These are phyloP conservation scores for Saitozyma podzolica DNA, from an alignment of 768 basidiomycete genomes.

Conservation along the genomic window DNA sequence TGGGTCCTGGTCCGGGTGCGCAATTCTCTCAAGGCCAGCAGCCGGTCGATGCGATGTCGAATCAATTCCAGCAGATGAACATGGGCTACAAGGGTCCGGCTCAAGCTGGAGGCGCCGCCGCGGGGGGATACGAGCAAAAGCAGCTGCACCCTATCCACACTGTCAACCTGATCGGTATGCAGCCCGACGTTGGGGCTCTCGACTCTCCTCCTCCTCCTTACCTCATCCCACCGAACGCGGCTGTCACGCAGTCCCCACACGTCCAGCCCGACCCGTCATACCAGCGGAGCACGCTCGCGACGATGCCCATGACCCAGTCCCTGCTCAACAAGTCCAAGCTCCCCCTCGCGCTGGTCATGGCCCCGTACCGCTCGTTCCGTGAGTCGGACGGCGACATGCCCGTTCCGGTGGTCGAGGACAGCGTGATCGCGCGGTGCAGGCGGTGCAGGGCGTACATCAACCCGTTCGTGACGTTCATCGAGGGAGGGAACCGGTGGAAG, in stretches of 20 bases:
- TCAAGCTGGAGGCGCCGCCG: slow-evolving; percentile 3
- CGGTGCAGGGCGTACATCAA: slow-evolving; percentile 97
- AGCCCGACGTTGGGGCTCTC: slow-evolving; percentile 86
- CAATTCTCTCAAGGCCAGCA: slow-evolving; percentile 9
- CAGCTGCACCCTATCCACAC: slow-evolving; percentile 70
- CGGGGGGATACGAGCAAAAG: slow-evolving; percentile 24
- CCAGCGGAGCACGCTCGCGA: slow-evolving; percentile 85
- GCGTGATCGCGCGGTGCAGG: slow-evolving; percentile 91
- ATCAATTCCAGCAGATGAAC: slow-evolving; percentile 88
- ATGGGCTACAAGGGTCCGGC: slow-evolving; percentile 59
- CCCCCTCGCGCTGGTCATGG: slow-evolving; percentile 82
- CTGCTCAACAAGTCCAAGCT: slow-evolving; percentile 85
- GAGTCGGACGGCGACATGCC: slow-evolving; percentile 64
- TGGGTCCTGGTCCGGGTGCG: slow-evolving; percentile 17
- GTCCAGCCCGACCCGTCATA: slow-evolving; percentile 89
- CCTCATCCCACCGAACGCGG: slow-evolving; percentile 73
- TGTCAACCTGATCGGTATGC: slow-evolving; percentile 86
- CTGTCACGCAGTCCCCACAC: slow-evolving; percentile 55
- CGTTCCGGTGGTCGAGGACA: slow-evolving; percentile 88
- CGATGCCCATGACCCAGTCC: slow-evolving; percentile 86
- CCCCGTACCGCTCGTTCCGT: slow-evolving; percentile 83
- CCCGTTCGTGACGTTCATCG: slow-evolving; percentile 95
- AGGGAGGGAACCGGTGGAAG: slow-evolving; percentile 98
- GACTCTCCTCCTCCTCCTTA: slow-evolving; percentile 82
- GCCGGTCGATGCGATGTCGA: slow-evolving; percentile 60